Evolutionary conservation across 225 moss, liverwort and hornwort genomes (phyloP), one percentile per base, ranked within the genome.

Genomic region (Anthoceros angustus): DNA sequence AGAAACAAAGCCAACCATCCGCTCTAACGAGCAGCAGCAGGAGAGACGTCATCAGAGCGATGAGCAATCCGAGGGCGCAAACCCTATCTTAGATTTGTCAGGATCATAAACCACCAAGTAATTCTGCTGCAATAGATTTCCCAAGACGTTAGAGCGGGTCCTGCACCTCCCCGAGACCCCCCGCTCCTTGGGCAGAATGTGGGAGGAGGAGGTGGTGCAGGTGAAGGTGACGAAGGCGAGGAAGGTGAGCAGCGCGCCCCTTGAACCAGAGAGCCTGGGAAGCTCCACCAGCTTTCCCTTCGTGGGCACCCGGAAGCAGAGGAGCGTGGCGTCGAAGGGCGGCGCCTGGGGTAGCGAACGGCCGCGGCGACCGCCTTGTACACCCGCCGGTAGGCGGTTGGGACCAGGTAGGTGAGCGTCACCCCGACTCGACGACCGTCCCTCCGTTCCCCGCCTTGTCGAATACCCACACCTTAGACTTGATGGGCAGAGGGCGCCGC

Each of bases 391-490:
- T 79, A 79, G 0, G 76, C 76, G 11, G n/a, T 41, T 4, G 62
- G 18, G 0, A 73, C 42, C 0, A 82, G 69, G 69, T 63, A 66
- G 21, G 75, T 73, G 67, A 74, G 26, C 1, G 72, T 72, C 12
- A 79, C 79, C 5, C 82, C 5, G 82, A 76, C 24, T 82, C 82
- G 10, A 79, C 7, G 12, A 82, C 72, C 0, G 69, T 72, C 0
- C 82, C 82, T 10, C 79, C 82, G 5, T 11, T 24, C 14, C 82
- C 78, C 9, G 15, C 26, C 9, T 70, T 9, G 40, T 76, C 74
- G 6, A 76, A 5, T 2, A 4, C 12, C 42, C 74, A 82, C 8
- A 73, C 38, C 11, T n/a, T 24, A 12, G 66, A 9, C 3, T 71
- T 43, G 41, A 79, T 71, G 9, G 62, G 61, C 3, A 25, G 15